These are phyloP conservation scores for Backusella circina DNA, from an alignment of 192 early-diverging fungal species.

Conservation along the genomic window DNA sequence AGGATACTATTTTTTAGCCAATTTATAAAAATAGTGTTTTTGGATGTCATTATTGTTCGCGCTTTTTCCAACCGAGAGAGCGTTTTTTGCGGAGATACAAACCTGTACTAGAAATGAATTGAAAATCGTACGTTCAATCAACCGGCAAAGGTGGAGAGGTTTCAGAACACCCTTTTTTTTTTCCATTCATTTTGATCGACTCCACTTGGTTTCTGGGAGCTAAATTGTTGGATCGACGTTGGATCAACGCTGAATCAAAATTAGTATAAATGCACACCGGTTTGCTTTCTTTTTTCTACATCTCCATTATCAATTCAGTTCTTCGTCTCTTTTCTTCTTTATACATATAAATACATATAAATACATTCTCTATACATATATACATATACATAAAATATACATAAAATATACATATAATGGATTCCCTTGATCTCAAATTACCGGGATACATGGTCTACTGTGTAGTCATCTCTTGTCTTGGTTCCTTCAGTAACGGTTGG, in stretches of 20 bases:
- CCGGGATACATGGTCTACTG: conserved; percentile 41
- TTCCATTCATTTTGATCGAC: neutral
- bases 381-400: too few relatives aligned
- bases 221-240: neutral
- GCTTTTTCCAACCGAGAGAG: neutral
- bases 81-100: neutral
- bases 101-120: too few relatives aligned
- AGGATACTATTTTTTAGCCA: neutral
- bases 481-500: conserved; percentile 38
- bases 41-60: neutral
- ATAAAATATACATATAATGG: conserved; percentile 20
- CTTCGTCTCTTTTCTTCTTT: neutral
- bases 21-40: neutral
- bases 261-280: neutral
- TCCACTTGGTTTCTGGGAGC: neutral
- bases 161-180: neutral
- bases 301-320: neutral
- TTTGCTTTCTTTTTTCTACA: neutral
- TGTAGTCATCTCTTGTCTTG: conserved; percentile 30
- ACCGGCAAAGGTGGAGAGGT: neutral
- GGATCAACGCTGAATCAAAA: neutral
- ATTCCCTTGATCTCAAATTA: conserved; percentile 35
- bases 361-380: too few relatives aligned
- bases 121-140: neutral
- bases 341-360: neutral